These are phyloP conservation scores for Amanita muscaria DNA, from an alignment of 768 basidiomycete species.

Conservation along the genomic window DNA sequence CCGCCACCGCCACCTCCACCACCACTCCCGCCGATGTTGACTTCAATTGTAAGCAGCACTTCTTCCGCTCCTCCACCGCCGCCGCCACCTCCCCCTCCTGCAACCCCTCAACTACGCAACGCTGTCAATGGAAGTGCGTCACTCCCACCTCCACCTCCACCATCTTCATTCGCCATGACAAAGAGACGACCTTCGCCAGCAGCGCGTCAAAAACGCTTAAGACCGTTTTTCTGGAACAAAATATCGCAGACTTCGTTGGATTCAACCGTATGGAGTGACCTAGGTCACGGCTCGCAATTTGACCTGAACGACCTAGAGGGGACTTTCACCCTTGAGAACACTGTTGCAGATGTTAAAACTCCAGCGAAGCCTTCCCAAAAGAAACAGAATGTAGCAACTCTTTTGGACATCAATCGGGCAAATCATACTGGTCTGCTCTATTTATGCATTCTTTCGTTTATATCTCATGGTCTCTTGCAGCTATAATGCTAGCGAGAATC, in stretches of 20 bases:
- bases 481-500: constrained; percentile 78
- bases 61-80: constrained; percentile 29
- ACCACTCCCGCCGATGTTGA: background rate
- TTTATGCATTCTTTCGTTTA: background rate
- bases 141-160: constrained; percentile 28
- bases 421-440: constrained; percentile 64
- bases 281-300: constrained; percentile 33
- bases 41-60: background rate
- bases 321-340: constrained; percentile 56
- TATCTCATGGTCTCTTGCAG: constrained; percentile 26
- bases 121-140: constrained; percentile 9
- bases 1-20: background rate
- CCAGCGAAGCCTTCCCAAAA: constrained; percentile 29
- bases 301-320: constrained; percentile 65
- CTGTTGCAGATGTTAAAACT: constrained; percentile 33
- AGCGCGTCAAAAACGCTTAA: constrained; percentile 38
- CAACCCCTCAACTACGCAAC: background rate
- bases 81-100: constrained; percentile 21
- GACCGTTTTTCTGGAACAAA: constrained; percentile 93
- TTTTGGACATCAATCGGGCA: constrained; percentile 74
- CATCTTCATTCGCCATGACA: constrained; percentile 19
- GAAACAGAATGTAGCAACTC: constrained; percentile 56
- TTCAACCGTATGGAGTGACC: constrained; percentile 66
- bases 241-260: constrained; percentile 33
- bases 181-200: constrained; percentile 27